Base-by-base conservation (phyloP, 2,329 filamentous ascomycete genomes). In the Furcasterigmium furcatum region DNA sequence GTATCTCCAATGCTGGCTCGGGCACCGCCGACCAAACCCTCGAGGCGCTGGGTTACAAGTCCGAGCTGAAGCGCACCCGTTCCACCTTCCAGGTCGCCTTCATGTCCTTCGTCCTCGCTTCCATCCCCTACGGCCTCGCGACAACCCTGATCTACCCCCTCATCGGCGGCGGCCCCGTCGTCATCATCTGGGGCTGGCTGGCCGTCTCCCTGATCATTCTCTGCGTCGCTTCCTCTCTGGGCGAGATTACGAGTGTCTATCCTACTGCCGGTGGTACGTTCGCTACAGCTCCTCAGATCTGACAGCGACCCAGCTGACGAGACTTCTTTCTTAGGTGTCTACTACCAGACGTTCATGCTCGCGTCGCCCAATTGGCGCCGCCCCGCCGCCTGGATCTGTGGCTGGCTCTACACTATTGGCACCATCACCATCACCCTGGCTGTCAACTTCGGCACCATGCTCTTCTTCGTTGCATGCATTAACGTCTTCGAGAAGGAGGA, bases 341-440 rank as follows among this genome's bases (percentile, higher is more conserved):
- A 91, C 68, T 89, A 88, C 63, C 85, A 88, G 68, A 84, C 85
- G 6, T 89, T 86, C 59, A 88, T 88, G 80, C 77, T 91, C 13
- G 76, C 85, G 0, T 74, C 83, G 16, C 62, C 74, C 21, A 64
- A 63, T 14, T 85, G 79, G 67, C 81, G 85, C 44, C 78, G 76
- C 35, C 67, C 86, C 14, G 73, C 84, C 14, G 82, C 82, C 25
- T 90, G 84, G 80, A 79, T 87, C 49, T 86, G 82, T 53, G 86
- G 86, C 49, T 91, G 86, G 86, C 72, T 85, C 19, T 91, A 87
- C 60, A 78, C 88, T 16, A 82, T 89, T 43, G 88, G 88, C 47
- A 91, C 91, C 67, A 85, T 90, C 62, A 89, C 85, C 53, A 91
- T 91, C 55, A 90, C 87, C 0, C 72, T 90, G n/a, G 79, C 85